Evolutionary conservation across 2,329 filamentous ascomycete genomes (phyloP), one percentile per base, ranked within the genome.

Genomic region (Coniochaeta hoffmannii): DNA sequence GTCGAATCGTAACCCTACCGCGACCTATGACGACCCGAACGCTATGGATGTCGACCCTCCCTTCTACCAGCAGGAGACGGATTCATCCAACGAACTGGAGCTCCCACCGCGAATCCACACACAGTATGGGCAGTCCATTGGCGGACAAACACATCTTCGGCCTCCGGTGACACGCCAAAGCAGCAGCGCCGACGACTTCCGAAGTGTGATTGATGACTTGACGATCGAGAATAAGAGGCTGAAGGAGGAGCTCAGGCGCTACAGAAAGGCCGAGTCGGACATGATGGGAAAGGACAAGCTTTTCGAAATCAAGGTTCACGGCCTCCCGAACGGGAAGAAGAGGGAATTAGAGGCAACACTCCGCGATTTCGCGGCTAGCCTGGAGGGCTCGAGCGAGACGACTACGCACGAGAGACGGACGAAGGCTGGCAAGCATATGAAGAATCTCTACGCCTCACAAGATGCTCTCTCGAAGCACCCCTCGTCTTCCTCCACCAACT

Each of bases 181-280:
- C 64, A 89, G 82, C 65, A 86, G 85, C 53, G 83, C 81, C 28
- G 88, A 89, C 56, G 89, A 92, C 55, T 92, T 85, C 58, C 79
- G 90, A 50, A 87, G 87, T 61, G 89, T 96, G 15, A 95, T 96
- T 50, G 90, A 96, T 63, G 90, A 96, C 66, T 70, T 96, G 57
- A 96, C 90, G 0, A 76, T 96, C 26, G 87, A 91, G 65, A 95
- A 94, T 66, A 89, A 90, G 67, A 86, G 83, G 53, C 69, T 95
- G 58, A 91, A 86, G 71, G 84, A 87, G 61, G 83, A 85, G 63
- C 64, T 95, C 55, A 87, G 82, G 63, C 85, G 82, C 54, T 89
- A 89, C 59, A 87, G 88, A 67, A 84, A 83, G 59, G 72, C 81
- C 26, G 83, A 86, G 1, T 82, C 84, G 17, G 78, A 85, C 41